A percentile compares a stretch with the other conserved stretches of the same genome.
Evolutionary conservation across 2,329 filamentous ascomycete genomes (phyloP).

Genomic region (Hypoxylon sp.): DNA sequence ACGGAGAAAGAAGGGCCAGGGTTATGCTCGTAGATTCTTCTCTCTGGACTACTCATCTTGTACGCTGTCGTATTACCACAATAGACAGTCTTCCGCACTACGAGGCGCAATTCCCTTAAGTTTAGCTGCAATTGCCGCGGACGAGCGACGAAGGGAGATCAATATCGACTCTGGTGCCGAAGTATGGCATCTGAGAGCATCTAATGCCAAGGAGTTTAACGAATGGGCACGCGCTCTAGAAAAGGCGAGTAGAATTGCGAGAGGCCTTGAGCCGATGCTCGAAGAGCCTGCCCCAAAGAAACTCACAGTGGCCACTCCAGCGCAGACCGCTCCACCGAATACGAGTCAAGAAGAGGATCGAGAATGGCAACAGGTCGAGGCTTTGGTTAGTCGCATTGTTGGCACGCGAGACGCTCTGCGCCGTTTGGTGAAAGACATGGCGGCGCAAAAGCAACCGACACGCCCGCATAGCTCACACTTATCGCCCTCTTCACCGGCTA

Average conservation of each 20-base stretch:
- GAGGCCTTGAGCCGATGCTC: slow-evolving; percentile 64
- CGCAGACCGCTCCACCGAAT: slow-evolving; percentile 53
- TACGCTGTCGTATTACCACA: slow-evolving; percentile 96
- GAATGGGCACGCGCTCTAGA: slow-evolving; percentile 91
- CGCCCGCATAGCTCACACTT: slow-evolving; percentile 58
- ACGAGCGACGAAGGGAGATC: slow-evolving; percentile 90
- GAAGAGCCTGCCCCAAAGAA: slow-evolving; percentile 48
- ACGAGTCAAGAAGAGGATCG: slow-evolving; percentile 73
- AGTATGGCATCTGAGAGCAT: slow-evolving; percentile 92
- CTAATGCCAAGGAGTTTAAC: slow-evolving; percentile 85
- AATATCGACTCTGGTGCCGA: slow-evolving; percentile 97
- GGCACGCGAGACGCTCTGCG: slow-evolving; percentile 91
- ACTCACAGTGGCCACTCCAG: slow-evolving; percentile 48
- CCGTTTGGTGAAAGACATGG: slow-evolving; percentile 87
- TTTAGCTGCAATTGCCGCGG: slow-evolving; percentile 89
- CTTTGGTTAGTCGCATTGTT: slow-evolving; percentile 86
- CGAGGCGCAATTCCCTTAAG: slow-evolving; percentile 93
- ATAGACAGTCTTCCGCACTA: slow-evolving; percentile 91
- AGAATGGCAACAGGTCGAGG: slow-evolving; percentile 90
- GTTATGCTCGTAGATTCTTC: slow-evolving; percentile 93
- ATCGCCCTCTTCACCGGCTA: slow-evolving; percentile 58
- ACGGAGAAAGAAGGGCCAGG: slow-evolving; percentile 92
- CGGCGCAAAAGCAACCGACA: slow-evolving; percentile 69
- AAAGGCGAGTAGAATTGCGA: slow-evolving; percentile 78
- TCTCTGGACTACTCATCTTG: slow-evolving; percentile 95